phyloP scores from a whole-genome alignment of 768 basidiomycete species.

The Boletus patriciae region DNA sequence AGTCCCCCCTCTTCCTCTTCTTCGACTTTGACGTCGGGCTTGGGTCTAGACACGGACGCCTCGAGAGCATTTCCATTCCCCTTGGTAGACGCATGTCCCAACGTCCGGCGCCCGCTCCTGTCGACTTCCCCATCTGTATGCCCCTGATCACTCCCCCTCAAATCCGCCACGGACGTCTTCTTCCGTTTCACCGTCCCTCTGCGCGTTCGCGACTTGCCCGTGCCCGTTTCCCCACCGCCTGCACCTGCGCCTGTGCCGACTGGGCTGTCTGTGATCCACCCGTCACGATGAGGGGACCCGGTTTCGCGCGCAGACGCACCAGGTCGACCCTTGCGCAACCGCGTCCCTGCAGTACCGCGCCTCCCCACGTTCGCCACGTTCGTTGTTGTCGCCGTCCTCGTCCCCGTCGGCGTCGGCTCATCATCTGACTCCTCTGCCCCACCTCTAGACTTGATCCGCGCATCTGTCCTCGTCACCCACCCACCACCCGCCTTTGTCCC shows the following conservation, averaged over 20 bases:
- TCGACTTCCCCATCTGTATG: slow-evolving; percentile 30
- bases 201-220: background rate
- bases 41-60: background rate
- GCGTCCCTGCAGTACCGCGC: background rate
- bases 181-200: slow-evolving; percentile 7
- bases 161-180: slow-evolving; percentile 26
- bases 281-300: slow-evolving; percentile 7
- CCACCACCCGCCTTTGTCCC: background rate
- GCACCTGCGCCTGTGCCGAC: background rate
- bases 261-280: slow-evolving; percentile 22
- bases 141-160: slow-evolving; percentile 28
- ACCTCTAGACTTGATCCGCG: slow-evolving; percentile 7
- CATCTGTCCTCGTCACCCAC: slow-evolving; percentile 35
- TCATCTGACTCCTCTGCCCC: slow-evolving; percentile 16
- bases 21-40: background rate
- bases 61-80: background rate
- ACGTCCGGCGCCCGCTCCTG: background rate
- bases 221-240: too few relatives aligned
- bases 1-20: background rate
- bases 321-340: slow-evolving; percentile 22
- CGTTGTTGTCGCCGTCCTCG: too few relatives aligned
- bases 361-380: background rate
- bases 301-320: background rate
- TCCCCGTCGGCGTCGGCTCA: slow-evolving; percentile 2
- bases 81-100: background rate